Evolutionary conservation across 176 grass and related monocot species (phyloP), one percentile per base, ranked within the genome.

Genomic region (Olyra latifolia): DNA sequence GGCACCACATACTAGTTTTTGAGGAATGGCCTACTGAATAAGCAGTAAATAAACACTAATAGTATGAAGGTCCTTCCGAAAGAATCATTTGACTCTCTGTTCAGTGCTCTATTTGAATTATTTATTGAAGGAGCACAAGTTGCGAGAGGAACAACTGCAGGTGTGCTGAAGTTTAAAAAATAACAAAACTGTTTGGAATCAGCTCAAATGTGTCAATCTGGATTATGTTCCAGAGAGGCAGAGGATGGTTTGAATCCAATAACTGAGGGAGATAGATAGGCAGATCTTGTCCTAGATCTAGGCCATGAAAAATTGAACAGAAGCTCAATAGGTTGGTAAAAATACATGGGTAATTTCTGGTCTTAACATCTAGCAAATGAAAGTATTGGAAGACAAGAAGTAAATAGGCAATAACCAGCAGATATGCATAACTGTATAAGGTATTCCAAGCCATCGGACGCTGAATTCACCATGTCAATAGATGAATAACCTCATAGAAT

Each of bases 261-360:
- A 71, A 49, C 68, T 20, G 19, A 29, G 38, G 22, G 67, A 11
- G n/a, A 35, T 35, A 56, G n/a, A 56, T 1, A 23, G 10, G 23
- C 3, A 56, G 3, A 56, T 56, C 54, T 24, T 4, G n/a, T 11
- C 9, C n/a, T 56, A 56, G 54, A 11, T 56, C n/a, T 56, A 56
- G 54, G 54, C n/a, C 54, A 56, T 56, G 54, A 23, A 56, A 3
- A 49, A 71, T 30, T 49, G 4, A 24, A 69, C n/a, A 70, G 43
- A 48, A 72, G 69, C 69, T 72, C 69, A 72, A 52, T 52, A 72
- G 17, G 32, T 49, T 52, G 46, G 69, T 72, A 35, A 16, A 72
- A 42, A 76, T 30, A 66, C 46, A 41, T 0, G 9, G 30, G 17
- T 53, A 66, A 41, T 24, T 32, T 53, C 23, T 79, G 30, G 27